Evolutionary conservation across 164 flowering plant species (phyloP).

Genomic region (Nelumbo lutea): DNA sequence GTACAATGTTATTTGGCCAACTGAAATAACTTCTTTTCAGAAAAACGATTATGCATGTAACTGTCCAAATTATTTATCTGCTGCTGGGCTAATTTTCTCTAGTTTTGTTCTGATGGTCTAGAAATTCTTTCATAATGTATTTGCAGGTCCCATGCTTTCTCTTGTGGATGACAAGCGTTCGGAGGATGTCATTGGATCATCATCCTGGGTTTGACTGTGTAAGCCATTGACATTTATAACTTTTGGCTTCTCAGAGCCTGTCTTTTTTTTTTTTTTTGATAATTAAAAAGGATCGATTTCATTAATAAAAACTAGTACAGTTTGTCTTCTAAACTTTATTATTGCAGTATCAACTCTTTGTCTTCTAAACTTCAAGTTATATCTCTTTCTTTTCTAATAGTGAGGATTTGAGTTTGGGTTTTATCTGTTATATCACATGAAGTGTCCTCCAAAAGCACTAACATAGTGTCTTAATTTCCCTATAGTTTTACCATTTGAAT

Average conservation of each 20-base stretch:
- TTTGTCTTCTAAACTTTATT: too few relatives aligned
- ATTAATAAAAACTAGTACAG: too few relatives aligned
- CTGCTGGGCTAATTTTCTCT: neutral
- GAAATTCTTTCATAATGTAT: conserved; percentile 5
- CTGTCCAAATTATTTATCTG: neutral
- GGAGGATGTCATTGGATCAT: conserved; percentile 78
- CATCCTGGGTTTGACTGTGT: conserved; percentile 91
- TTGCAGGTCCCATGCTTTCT: conserved; percentile 80
- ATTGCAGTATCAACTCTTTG: too few relatives aligned
- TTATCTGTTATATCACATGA: too few relatives aligned
- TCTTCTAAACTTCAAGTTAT: too few relatives aligned
- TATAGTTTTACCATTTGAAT: too few relatives aligned
- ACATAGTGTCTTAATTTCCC: too few relatives aligned
- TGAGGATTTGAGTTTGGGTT: too few relatives aligned
- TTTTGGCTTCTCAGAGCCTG: neutral
- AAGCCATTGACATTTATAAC: conserved; percentile 22
- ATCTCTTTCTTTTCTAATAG: too few relatives aligned
- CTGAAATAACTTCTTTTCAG: neutral
- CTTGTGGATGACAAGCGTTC: conserved; percentile 59
- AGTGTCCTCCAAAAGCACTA: too few relatives aligned
- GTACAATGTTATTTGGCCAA: too few relatives aligned
- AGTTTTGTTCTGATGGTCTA: neutral
- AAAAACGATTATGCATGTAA: neutral
- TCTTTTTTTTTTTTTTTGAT: neutral
- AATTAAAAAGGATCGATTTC: too few relatives aligned